Evolutionary conservation across 75 land plant species (phyloP).

Genomic region (Cryptomeria japonica): DNA sequence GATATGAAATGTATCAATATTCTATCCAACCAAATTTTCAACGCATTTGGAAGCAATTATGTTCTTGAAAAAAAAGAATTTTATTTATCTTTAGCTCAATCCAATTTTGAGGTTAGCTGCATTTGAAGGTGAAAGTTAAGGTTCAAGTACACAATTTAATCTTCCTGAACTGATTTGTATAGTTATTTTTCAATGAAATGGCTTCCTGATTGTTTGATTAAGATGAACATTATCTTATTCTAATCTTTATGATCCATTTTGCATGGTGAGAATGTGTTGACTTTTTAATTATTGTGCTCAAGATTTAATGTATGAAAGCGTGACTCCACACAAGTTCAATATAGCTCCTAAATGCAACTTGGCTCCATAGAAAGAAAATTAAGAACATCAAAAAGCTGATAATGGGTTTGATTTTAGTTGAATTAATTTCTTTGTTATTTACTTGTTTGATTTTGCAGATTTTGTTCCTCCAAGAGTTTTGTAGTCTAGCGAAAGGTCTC

Average conservation of each 20-base stretch:
- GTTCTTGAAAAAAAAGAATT: no score
- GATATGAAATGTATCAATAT: background rate
- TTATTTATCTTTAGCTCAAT: background rate
- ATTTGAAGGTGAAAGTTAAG: background rate
- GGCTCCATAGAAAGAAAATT: background rate
- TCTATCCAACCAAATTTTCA: background rate
- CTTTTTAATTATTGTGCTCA: background rate
- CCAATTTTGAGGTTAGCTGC: background rate
- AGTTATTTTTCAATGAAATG: background rate
- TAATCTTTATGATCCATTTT: background rate
- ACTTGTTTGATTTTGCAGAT: constrained; percentile 43
- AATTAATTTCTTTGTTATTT: background rate
- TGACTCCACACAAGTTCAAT: background rate
- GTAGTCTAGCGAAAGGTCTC: constrained; percentile 82
- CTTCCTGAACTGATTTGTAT: background rate
- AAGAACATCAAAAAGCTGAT: background rate
- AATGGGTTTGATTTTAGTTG: background rate
- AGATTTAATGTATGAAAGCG: background rate
- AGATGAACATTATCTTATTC: background rate
- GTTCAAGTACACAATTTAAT: background rate
- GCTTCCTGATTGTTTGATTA: background rate
- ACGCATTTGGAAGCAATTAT: background rate
- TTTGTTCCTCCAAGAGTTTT: constrained; percentile 85
- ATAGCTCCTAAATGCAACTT: background rate
- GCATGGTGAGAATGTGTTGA: background rate